Base-by-base conservation (phyloP, 495 filamentous ascomycete species). In the Daldinia grandis region DNA sequence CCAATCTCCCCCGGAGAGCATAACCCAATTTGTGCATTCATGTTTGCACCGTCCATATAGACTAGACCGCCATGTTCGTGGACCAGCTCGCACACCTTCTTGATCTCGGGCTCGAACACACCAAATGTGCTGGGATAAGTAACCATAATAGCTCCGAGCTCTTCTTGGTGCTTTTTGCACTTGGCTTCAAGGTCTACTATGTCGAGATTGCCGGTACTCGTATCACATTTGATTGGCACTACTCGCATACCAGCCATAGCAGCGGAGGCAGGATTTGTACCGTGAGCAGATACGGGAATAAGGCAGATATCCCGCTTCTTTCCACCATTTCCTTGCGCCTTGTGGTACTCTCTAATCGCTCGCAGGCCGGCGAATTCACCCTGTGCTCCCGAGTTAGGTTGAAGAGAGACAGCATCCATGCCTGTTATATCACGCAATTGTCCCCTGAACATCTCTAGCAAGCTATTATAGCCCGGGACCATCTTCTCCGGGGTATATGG, bases 41-140 rank as follows among this genome's bases (percentile, higher is more conserved):
- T 95, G 81, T 99, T 99, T 58, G 95, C 95, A 60, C 95, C 95
- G 80, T 99, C 95, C 95, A 99, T 98, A 82, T 98, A 99, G 27
- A 99, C 95, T 76, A 97, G 93, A 17, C 95, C 95, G 53, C 96
- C 96, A 74, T 95, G 83, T 67, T 89, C 74, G 80, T 99, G 96
- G 5, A 99, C 93, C 37, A 96, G 83, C 40, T 92, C 82, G 77
- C 93, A 97, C 14, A 89, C 95, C 74, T 91, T 86, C 84, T 93
- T 97, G 78, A 97, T 87, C 70, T 90, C 85, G 6, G 96, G 95
- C 82, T 99, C 95, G 76, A 96, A 99, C 8, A 99, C 92, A 73
- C 95, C 95, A 69, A 93, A 99, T 0, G 95, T 99, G 81, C 93
- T 97, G 17, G 95, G 95, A 80, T 99, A 99, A 37, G 95, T 99